Percentiles rank a stretch among this genome's conserved stretches.
phyloP scores from a whole-genome alignment of 495 filamentous ascomycete species.

The Lasiosphaeris hirsuta region DNA sequence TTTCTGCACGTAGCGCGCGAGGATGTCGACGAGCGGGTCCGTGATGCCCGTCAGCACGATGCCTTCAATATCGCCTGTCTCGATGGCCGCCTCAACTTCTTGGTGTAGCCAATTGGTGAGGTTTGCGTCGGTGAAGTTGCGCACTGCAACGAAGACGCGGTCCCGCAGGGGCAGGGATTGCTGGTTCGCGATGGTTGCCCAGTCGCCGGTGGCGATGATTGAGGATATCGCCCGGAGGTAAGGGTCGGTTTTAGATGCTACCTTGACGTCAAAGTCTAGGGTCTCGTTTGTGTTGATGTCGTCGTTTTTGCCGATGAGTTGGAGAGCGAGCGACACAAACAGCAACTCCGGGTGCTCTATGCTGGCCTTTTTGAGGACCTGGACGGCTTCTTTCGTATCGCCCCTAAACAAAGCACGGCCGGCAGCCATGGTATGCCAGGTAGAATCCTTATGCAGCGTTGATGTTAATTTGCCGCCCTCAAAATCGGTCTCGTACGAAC shows the following conservation, averaged over 20 bases:
- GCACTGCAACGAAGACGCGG: slow-evolving; percentile 79
- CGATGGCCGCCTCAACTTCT: slow-evolving; percentile 59
- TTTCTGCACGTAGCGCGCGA: slow-evolving; percentile 82
- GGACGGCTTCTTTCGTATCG: slow-evolving; percentile 55
- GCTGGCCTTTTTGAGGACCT: slow-evolving; percentile 49
- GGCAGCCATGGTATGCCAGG: slow-evolving; percentile 76
- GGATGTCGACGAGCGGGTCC: slow-evolving; percentile 72
- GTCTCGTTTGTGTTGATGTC: slow-evolving; percentile 28
- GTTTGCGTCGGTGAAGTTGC: slow-evolving; percentile 75
- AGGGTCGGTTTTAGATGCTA: slow-evolving; percentile 61
- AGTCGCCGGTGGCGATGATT: slow-evolving; percentile 84
- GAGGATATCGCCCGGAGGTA: slow-evolving; percentile 90
- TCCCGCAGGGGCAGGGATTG: slow-evolving; percentile 78
- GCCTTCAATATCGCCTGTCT: slow-evolving; percentile 80
- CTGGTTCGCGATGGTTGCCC: slow-evolving; percentile 79
- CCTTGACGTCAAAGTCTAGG: slow-evolving; percentile 45
- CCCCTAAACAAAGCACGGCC: slow-evolving; percentile 73
- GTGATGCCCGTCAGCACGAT: slow-evolving; percentile 83
- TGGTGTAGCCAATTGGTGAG: slow-evolving; percentile 68
- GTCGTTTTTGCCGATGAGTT: slow-evolving; percentile 43
- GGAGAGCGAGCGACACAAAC: slow-evolving; percentile 53
- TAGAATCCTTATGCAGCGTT: slow-evolving; percentile 56
- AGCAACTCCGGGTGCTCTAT: slow-evolving; percentile 46
- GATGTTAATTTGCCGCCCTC: slow-evolving; percentile 42
- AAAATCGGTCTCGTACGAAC: slow-evolving; percentile 55